phyloP scores from a whole-genome alignment of 2,329 filamentous ascomycete species.

The Fusarium nodosum region DNA sequence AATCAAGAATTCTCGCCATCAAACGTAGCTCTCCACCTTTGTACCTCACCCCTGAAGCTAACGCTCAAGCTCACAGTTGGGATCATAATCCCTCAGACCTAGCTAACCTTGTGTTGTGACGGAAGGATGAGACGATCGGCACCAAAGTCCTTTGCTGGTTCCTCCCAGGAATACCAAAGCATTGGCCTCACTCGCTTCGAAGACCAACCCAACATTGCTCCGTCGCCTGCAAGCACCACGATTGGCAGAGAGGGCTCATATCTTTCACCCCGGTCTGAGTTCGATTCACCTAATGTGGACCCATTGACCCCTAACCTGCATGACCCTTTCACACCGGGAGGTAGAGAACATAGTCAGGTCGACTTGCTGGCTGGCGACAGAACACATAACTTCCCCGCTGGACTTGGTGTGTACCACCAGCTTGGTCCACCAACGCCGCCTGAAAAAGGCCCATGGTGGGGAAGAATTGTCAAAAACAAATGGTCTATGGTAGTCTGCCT shows the following conservation, averaged over 20 bases:
- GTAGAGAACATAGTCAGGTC: conserved; percentile 10
- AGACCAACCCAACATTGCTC: background rate
- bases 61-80: background rate
- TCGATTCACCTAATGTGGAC: conserved; percentile 1
- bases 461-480: conserved; percentile 8
- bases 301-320: background rate
- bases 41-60: background rate
- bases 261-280: conserved; percentile 9
- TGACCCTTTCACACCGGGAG: background rate
- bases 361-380: background rate
- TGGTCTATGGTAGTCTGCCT: conserved; percentile 29
- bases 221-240: background rate
- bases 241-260: conserved; percentile 6
- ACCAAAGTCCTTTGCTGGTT: background rate
- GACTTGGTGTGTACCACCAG: conserved; percentile 8
- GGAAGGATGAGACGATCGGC: conserved; percentile 3
- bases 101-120: background rate
- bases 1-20: background rate
- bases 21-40: background rate
- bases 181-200: background rate
- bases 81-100: background rate
- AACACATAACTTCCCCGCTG: background rate
- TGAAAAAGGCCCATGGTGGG: conserved; percentile 3
- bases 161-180: conserved; percentile 9
- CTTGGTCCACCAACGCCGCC: background rate